phyloP scores from a whole-genome alignment of 2,329 filamentous ascomycete genomes.

The Aspergillus unguis region DNA sequence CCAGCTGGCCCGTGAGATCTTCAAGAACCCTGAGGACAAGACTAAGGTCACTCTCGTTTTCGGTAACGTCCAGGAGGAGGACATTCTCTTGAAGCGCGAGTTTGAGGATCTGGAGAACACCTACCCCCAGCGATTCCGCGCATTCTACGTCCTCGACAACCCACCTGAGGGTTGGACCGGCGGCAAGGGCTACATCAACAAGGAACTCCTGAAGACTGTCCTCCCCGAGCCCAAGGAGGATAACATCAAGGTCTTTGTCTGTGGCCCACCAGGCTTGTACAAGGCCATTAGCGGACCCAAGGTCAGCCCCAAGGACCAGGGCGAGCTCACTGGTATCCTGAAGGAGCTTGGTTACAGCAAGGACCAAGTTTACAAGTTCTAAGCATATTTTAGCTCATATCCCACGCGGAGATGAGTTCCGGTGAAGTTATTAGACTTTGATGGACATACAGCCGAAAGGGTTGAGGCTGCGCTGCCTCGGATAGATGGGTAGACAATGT shows the following conservation, averaged over 20 bases:
- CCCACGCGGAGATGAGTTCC: background rate
- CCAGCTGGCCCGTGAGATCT: conserved; percentile 86
- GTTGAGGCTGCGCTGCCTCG: background rate
- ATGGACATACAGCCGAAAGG: background rate
- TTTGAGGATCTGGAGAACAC: conserved; percentile 86
- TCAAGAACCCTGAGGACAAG: conserved; percentile 94
- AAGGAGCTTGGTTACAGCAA: conserved; percentile 79
- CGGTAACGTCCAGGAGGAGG: conserved; percentile 83
- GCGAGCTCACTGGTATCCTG: conserved; percentile 76
- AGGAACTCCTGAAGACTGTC: conserved; percentile 92
- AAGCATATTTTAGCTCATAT: conserved; percentile 24
- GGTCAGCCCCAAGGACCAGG: conserved; percentile 90
- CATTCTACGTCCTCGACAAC: conserved; percentile 90
- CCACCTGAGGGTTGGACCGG: conserved; percentile 74
- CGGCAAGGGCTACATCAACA: conserved; percentile 75
- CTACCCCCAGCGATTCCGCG: conserved; percentile 90
- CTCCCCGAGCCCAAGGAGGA: conserved; percentile 86
- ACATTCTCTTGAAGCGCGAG: conserved; percentile 87
- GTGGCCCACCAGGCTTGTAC: conserved; percentile 88
- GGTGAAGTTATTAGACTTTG: background rate
- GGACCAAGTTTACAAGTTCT: conserved; percentile 98
- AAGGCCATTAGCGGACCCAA: conserved; percentile 87
- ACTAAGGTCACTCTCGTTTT: conserved; percentile 96
- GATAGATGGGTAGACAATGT: conserved; percentile 6
- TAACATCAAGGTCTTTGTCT: conserved; percentile 96